These are phyloP conservation scores for Thielaviopsis populi DNA, from an alignment of 2,329 filamentous ascomycete species.

Conservation along the genomic window DNA sequence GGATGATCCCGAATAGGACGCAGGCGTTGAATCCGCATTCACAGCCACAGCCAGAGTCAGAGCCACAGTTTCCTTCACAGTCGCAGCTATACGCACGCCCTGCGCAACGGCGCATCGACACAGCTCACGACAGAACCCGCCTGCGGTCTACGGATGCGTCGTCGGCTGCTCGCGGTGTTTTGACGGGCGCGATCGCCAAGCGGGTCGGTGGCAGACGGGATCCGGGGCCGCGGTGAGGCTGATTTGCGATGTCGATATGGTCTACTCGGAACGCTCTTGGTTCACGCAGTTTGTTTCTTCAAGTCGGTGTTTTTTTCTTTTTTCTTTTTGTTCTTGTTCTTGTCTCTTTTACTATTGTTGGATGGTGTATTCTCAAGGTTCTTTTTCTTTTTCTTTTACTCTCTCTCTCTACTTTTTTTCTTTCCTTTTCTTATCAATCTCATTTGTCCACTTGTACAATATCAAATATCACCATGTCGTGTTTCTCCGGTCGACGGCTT, in stretches of 20 bases:
- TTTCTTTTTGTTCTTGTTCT: background rate
- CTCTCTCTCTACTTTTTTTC: background rate
- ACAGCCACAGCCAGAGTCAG: background rate
- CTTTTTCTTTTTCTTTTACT: background rate
- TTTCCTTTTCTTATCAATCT: conserved; percentile 5
- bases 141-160: too few relatives aligned
- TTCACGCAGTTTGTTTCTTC: background rate
- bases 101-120: too few relatives aligned
- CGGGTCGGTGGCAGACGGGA: too few relatives aligned
- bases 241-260: too few relatives aligned
- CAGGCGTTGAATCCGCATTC: background rate
- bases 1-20: background rate
- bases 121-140: too few relatives aligned
- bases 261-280: too few relatives aligned
- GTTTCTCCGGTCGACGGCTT: background rate
- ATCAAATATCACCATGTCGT: background rate
- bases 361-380: background rate
- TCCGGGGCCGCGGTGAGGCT: too few relatives aligned
- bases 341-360: background rate
- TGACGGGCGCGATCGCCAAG: too few relatives aligned
- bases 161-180: too few relatives aligned
- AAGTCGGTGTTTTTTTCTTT: background rate
- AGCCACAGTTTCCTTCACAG: too few relatives aligned
- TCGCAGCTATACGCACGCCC: too few relatives aligned
- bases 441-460: conserved; percentile 9